These are phyloP conservation scores for Calocybe indica DNA, from an alignment of 768 basidiomycete species.

Conservation along the genomic window DNA sequence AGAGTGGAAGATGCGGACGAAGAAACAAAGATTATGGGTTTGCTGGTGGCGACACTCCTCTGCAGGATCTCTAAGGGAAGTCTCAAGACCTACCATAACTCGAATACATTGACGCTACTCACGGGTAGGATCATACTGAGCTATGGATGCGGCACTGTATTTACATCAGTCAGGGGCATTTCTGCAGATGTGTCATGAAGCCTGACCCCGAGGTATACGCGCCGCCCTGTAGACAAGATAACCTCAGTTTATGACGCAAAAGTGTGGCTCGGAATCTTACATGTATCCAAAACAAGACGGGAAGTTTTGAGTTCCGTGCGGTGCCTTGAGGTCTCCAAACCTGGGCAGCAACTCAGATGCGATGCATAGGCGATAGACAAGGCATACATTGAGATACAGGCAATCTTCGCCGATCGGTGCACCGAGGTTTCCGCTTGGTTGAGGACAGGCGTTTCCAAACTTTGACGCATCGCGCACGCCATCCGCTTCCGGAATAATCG, in stretches of 20 bases:
- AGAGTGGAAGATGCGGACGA: conserved; percentile 23
- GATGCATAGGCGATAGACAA: neutral
- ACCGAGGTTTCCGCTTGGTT: conserved; percentile 30
- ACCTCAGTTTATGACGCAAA: neutral
- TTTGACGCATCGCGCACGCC: conserved; percentile 34
- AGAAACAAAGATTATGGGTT: conserved; percentile 55
- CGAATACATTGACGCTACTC: conserved; percentile 5
- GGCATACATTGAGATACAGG: conserved; percentile 43
- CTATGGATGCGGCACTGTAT: conserved; percentile 35
- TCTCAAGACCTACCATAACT: neutral
- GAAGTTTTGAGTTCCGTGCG: conserved; percentile 20
- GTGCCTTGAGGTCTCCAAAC: conserved; percentile 28
- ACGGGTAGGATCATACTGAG: conserved; percentile 43
- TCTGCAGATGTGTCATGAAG: neutral
- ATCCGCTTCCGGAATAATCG: conserved; percentile 25
- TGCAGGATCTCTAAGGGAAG: conserved; percentile 37
- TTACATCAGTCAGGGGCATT: neutral
- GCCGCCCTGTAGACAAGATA: conserved; percentile 32
- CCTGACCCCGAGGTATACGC: conserved; percentile 37
- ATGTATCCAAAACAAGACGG: conserved; percentile 33
- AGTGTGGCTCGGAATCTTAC: conserved; percentile 12
- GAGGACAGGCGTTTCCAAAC: conserved; percentile 55
- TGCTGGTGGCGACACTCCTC: conserved; percentile 36
- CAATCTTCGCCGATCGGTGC: conserved; percentile 49
- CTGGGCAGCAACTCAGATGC: conserved; percentile 11